Conservation (phyloP, 306 rosid genomes). For the Gynostemma pentaphyllum region DNA sequence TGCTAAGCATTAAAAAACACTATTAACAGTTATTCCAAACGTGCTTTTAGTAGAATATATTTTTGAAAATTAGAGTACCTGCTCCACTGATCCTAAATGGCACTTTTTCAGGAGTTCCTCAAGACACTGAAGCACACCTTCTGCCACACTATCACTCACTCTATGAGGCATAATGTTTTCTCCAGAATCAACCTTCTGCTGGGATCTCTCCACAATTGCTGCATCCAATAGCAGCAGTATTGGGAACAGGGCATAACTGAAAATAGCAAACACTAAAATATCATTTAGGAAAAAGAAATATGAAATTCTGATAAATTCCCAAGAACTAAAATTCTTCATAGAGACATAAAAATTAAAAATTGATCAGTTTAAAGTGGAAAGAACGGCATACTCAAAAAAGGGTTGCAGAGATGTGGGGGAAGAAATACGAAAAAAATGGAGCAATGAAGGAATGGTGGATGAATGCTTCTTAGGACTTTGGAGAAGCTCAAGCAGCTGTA, state of each 20-base stretch:
- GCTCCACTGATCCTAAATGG: constrained; percentile 62
- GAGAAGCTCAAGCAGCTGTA: constrained; percentile 63
- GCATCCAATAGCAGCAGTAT: constrained; percentile 78
- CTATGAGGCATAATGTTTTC: constrained; percentile 24
- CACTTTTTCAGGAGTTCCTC: constrained; percentile 80
- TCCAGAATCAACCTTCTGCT: constrained; percentile 41
- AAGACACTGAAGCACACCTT: constrained; percentile 76
- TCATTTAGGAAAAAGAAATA: too few relatives aligned
- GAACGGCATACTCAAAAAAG: constrained; percentile 51
- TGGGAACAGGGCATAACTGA: constrained; percentile 75
- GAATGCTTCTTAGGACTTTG: constrained; percentile 43
- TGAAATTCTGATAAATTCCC: too few relatives aligned
- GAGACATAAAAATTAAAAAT: too few relatives aligned
- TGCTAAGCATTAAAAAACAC: too few relatives aligned
- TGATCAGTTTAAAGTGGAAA: neutral
- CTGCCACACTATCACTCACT: constrained; percentile 73
- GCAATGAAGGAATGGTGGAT: constrained; percentile 37
- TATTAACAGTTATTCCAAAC: too few relatives aligned
- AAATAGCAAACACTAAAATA: constrained; percentile 3
- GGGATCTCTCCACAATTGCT: constrained; percentile 53
- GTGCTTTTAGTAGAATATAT: too few relatives aligned
- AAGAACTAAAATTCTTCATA: too few relatives aligned
- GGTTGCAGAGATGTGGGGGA: constrained; percentile 47
- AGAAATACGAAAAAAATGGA: constrained; percentile 41
- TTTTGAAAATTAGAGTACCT: constrained; percentile 42